A percentile compares a stretch with the other conserved stretches of the same genome.
Conservation (phyloP, 768 basidiomycete genomes). For the Boletus rubroflammeus region DNA sequence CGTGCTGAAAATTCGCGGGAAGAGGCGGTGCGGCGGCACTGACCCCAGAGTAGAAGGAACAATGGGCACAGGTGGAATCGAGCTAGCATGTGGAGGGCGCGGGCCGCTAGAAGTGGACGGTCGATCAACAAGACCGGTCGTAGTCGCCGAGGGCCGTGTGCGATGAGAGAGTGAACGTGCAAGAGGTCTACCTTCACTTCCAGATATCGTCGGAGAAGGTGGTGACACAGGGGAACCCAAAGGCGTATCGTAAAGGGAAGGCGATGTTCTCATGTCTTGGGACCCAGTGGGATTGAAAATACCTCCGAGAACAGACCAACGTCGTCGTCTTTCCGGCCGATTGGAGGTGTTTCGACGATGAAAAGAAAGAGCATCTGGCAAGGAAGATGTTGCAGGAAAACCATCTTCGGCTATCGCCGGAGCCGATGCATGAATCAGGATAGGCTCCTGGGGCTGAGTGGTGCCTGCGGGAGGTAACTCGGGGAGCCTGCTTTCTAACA, state of each 20-base stretch:
- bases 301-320: slow-evolving; percentile 70
- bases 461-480: slow-evolving; percentile 70
- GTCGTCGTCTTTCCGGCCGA: slow-evolving; percentile 44
- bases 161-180: slow-evolving; percentile 28
- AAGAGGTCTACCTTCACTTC: slow-evolving; percentile 18
- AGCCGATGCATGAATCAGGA: slow-evolving; percentile 51
- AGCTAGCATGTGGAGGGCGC: slow-evolving; percentile 21
- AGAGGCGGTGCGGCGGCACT: slow-evolving; percentile 54
- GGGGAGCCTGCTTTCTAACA: slow-evolving; percentile 77
- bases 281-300: slow-evolving; percentile 32
- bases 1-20: slow-evolving; percentile 67
- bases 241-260: slow-evolving; percentile 22
- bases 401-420: slow-evolving; percentile 42
- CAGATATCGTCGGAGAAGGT: slow-evolving; percentile 19
- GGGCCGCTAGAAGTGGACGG: slow-evolving; percentile 36
- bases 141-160: slow-evolving; percentile 11
- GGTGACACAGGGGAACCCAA: slow-evolving; percentile 17
- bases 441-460: slow-evolving; percentile 61
- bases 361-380: slow-evolving; percentile 41
- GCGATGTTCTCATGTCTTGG: slow-evolving; percentile 27
- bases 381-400: slow-evolving; percentile 41
- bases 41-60: slow-evolving; percentile 31
- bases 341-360: slow-evolving; percentile 30
- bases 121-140: slow-evolving; percentile 17
- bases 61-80: slow-evolving; percentile 20